These are phyloP conservation scores for Plasmopara viticola DNA, from an alignment of 352 stramenopile genomes.

Conservation along the genomic window DNA sequence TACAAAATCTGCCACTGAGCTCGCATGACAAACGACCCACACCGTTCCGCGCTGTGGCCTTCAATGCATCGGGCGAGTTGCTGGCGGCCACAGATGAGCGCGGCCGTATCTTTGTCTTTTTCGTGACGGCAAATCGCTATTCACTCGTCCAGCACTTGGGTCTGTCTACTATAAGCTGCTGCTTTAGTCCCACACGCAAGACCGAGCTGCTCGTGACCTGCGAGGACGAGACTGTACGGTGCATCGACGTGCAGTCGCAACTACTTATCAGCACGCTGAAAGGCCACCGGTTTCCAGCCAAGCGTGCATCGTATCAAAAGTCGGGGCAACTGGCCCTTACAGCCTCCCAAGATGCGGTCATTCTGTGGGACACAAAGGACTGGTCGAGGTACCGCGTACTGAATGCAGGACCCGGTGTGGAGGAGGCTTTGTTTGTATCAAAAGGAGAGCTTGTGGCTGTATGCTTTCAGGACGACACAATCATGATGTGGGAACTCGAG, in stretches of 20 bases:
- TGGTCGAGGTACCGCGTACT: constrained; percentile 78
- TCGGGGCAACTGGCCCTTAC: constrained; percentile 69
- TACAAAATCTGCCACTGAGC: constrained; percentile 60
- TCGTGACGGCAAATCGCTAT: constrained; percentile 70
- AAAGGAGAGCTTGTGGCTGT: constrained; percentile 64
- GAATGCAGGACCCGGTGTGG: constrained; percentile 63
- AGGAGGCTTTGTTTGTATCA: constrained; percentile 55
- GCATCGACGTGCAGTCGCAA: constrained; percentile 72
- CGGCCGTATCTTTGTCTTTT: constrained; percentile 75
- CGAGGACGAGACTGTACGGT: constrained; percentile 73
- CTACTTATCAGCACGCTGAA: constrained; percentile 71
- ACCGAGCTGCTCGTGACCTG: constrained; percentile 78
- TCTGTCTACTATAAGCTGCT: constrained; percentile 47
- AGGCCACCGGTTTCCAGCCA: constrained; percentile 50
- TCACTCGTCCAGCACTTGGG: constrained; percentile 66
- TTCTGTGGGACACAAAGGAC: constrained; percentile 81
- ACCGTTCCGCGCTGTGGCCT: constrained; percentile 55
- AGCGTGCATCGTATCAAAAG: constrained; percentile 61
- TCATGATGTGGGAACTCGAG: constrained; percentile 85
- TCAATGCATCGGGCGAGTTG: constrained; percentile 60
- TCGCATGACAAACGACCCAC: constrained; percentile 48
- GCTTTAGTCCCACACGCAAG: constrained; percentile 59
- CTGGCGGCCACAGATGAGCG: constrained; percentile 69
- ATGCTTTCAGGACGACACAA: constrained; percentile 76
- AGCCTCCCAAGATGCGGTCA: constrained; percentile 68